Evolutionary conservation across 805 yeast genomes (phyloP), one percentile per base, ranked within the genome.

Genomic region (Ogataea naganishii): DNA sequence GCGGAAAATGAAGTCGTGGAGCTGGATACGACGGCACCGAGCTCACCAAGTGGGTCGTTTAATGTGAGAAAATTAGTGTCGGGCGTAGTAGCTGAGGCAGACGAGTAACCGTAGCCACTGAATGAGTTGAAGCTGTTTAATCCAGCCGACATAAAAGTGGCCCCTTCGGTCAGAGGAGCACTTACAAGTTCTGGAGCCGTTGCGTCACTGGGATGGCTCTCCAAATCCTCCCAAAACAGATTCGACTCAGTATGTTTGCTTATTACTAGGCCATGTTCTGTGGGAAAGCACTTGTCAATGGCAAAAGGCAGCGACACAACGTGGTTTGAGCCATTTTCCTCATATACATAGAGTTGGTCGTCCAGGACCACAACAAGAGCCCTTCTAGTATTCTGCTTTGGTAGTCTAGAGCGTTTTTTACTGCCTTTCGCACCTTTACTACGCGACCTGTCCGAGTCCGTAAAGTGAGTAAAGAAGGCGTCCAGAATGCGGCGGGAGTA

Each of bases 1-100:
- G 70, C 51, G 0, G 81, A 64, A 18, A 82, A 69, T 3, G 74
- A 69, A 1, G 84, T 69, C 0, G 80, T 75, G 2, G 86, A 74
- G 0, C 85, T 73, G 0, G 89, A 75, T 1, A 75, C 73, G 4
- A 85, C 69, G 4, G 73, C 58, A 3, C 94, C 85, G 33, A 82
- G 64, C 4, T 83, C 92, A 2, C 73, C 70, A 36, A 80, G 56
- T 1, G 95, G 89, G 47, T 83, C 94, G 1, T 75, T 64, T 35
- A 85, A 48, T 0, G 94, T 75, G 31, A 84, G 60, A 40, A 82
- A 80, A 19, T 53, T 54, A 24, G 48, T 35, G 14, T 53, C 57
- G 3, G 29, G 19, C 5, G 30, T 23, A 16, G 14, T 18, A 13
- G 19, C n/a, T 12, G 32, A 5, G 27, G 20, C 14, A n/a, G n/a